A percentile compares a stretch with the other conserved stretches of the same genome.
Evolutionary conservation across 2,329 filamentous ascomycete genomes (phyloP).

Genomic region (Fusarium denticulatum): DNA sequence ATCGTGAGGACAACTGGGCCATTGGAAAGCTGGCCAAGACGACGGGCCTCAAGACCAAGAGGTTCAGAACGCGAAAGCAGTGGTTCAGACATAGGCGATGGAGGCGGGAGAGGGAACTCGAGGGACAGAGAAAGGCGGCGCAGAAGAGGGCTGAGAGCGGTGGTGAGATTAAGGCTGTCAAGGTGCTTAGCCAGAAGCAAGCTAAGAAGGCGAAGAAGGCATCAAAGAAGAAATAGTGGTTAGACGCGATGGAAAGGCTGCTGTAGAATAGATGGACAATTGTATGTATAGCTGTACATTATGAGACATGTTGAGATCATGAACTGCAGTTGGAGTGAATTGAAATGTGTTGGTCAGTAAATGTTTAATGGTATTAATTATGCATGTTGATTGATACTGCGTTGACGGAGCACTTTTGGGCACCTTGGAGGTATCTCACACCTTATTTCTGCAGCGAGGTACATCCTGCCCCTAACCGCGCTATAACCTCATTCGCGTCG

Average conservation of each 20-base stretch:
- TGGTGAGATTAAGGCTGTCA: conserved; percentile 44
- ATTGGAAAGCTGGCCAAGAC: conserved; percentile 65
- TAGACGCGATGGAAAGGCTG: neutral
- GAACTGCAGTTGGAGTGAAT: neutral
- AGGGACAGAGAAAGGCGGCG: conserved; percentile 53
- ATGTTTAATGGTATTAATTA: neutral
- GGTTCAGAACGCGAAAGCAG: conserved; percentile 61
- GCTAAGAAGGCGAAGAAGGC: conserved; percentile 51
- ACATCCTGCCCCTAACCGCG: conserved; percentile 1
- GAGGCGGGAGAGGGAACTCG: conserved; percentile 55
- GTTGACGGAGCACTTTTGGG: neutral
- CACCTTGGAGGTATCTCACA: conserved; percentile 10
- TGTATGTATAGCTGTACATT: conserved; percentile 42
- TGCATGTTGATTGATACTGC: neutral
- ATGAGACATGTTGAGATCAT: neutral
- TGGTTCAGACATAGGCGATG: conserved; percentile 57
- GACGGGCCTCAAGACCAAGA: conserved; percentile 60
- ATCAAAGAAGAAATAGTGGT: conserved; percentile 48
- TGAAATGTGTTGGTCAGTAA: neutral
- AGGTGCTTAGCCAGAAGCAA: conserved; percentile 51
- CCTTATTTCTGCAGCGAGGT: conserved; percentile 3
- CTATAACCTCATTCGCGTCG: conserved; percentile 30
- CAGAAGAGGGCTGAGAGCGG: conserved; percentile 48
- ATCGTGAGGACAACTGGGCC: conserved; percentile 68
- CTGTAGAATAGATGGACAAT: conserved; percentile 6